These are phyloP conservation scores for Flueggea neowawraea DNA, from an alignment of 441 rosid genomes.

Conservation along the genomic window DNA sequence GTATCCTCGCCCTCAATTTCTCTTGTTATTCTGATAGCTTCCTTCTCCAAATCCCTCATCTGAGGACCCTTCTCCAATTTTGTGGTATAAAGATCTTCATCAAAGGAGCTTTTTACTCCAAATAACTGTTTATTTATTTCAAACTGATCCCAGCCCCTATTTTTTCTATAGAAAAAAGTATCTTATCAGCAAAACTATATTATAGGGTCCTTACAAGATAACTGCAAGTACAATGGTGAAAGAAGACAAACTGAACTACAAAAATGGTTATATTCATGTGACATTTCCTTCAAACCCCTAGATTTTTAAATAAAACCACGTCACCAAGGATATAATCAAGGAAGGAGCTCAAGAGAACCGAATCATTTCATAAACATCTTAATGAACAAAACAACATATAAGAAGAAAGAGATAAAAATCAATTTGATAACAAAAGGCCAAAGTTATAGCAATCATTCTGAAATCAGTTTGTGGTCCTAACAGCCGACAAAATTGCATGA, in stretches of 20 bases:
- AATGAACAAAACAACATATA: too few relatives aligned
- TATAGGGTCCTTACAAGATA: not conserved
- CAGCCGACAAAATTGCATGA: constrained; percentile 5
- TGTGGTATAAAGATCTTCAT: constrained; percentile 89
- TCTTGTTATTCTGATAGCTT: constrained; percentile 81
- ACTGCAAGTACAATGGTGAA: not conserved
- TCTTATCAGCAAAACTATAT: not conserved
- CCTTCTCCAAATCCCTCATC: constrained; percentile 63
- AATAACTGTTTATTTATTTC: constrained; percentile 64
- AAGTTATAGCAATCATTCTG: too few relatives aligned
- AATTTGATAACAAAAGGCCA: too few relatives aligned
- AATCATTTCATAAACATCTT: too few relatives aligned
- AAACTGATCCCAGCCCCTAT: constrained; percentile 90
- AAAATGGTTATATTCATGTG: not conserved
- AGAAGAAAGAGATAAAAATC: too few relatives aligned
- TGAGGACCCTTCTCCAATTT: constrained; percentile 71
- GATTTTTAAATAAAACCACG: too few relatives aligned
- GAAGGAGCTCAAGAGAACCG: too few relatives aligned
- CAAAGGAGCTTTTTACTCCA: constrained; percentile 87
- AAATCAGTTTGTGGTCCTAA: not conserved
- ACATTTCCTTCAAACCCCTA: too few relatives aligned
- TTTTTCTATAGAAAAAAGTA: not conserved
- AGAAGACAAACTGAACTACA: not conserved
- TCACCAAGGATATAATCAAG: too few relatives aligned
- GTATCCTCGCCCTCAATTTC: constrained; percentile 97